phyloP scores from a whole-genome alignment of 306 rosid species.

The Neltuma alba region DNA sequence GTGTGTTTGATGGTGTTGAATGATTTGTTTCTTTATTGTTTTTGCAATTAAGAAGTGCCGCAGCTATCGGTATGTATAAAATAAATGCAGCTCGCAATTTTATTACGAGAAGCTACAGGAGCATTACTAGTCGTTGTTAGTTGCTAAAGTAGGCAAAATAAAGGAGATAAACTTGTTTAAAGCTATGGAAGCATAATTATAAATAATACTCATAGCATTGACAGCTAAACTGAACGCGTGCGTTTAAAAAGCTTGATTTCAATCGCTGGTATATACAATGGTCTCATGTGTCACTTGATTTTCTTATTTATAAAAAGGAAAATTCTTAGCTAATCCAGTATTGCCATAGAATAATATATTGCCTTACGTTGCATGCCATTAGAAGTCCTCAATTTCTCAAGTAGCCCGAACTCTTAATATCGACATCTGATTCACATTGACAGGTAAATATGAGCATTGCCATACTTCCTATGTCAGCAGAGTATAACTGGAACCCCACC shows the following conservation, averaged over 20 bases:
- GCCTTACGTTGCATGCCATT: neutral
- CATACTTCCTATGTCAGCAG: conserved; percentile 98
- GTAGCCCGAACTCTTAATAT: conserved; percentile 25
- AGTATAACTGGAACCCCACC: conserved; percentile 80
- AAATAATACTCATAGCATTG: neutral
- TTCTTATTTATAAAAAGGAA: neutral
- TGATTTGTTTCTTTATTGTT: neutral
- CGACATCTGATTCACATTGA: conserved; percentile 30
- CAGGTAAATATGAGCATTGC: conserved; percentile 99
- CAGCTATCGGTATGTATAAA: neutral
- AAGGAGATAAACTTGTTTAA: neutral
- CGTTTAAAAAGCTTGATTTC: neutral
- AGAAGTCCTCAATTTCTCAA: neutral
- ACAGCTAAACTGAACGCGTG: neutral
- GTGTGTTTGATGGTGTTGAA: neutral
- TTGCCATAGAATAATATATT: neutral
- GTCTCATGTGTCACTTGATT: neutral
- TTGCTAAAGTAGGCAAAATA: neutral
- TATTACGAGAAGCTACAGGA: neutral
- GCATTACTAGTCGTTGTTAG: neutral
- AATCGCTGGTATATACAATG: neutral
- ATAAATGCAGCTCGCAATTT: neutral
- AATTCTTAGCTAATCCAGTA: neutral
- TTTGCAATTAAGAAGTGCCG: neutral
- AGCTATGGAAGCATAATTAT: neutral